Evolutionary conservation across 768 basidiomycete genomes (phyloP), one percentile per base, ranked within the genome.

Genomic region (Pleurotus tuoliensis): DNA sequence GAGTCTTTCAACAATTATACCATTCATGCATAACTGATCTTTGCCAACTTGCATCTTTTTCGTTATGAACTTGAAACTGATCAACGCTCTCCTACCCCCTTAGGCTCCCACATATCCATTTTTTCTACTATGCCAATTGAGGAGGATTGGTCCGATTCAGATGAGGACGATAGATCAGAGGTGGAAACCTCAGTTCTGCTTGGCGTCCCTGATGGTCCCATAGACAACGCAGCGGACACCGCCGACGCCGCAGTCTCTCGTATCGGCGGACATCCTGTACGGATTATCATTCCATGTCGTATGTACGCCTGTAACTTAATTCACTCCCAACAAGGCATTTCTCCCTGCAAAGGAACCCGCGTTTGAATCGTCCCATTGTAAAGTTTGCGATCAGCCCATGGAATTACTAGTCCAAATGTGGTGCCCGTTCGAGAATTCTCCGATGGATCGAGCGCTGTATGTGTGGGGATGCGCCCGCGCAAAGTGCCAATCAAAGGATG

Each of bases 11-110:
- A 74, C 71, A 67, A 58, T 66, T 77, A 75, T 88, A 88, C 91
- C 90, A 93, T 94, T 94, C 92, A 94, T 93, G 92, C 90, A 77
- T 87, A 77, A 75, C 92, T 93, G 92, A 92, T 73, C 64, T 64
- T 67, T 65, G 49, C 55, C 63, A 48, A 62, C 59, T 61, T 58
- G 57, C 53, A 53, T 34, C 34, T 38, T 34, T 39, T 30, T 50
- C 51, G 20, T 8, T 4, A 53, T 56, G 46, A n/a, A 60, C 62
- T 55, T 57, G 56, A 58, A 60, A 52, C 61, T 63, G 58, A 66
- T 59, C 51, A 38, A 51, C 30, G 30, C 11, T 43, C 45, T 47
- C 43, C 45, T 47, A 55, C 61, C 62, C 55, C 56, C 47, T 55
- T 43, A 45, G 11, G 57, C 60, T 49, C 34, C n/a, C 41, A 58